Evolutionary conservation across 106 monocot genomes (phyloP).

Genomic region (Dioscorea zingiberensis): DNA sequence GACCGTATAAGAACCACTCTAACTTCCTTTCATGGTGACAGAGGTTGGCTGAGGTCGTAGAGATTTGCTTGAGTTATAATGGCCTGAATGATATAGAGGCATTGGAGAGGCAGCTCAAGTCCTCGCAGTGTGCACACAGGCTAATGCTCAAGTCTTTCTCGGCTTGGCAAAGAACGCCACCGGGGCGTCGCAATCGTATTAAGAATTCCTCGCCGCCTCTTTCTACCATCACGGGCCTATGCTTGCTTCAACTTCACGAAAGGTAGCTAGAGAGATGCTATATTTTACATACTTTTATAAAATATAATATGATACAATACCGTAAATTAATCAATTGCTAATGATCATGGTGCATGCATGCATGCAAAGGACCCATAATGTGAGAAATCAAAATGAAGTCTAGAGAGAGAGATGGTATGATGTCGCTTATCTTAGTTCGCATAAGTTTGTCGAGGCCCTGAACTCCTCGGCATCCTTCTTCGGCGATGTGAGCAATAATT

Average conservation of each 20-base stretch:
- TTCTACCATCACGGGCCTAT: conserved; percentile 51
- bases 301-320: too few species aligned
- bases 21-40: conserved; percentile 69
- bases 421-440: conserved; percentile 68
- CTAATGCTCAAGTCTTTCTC: conserved; percentile 73
- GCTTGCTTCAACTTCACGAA: conserved; percentile 72
- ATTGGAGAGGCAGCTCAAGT: conserved; percentile 17
- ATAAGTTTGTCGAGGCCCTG: conserved; percentile 71
- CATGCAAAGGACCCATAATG: too few species aligned
- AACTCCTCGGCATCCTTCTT: conserved; percentile 61
- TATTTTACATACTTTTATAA: too few species aligned
- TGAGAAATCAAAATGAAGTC: too few species aligned
- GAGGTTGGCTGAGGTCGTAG: conserved; percentile 65
- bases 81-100: conserved; percentile 29
- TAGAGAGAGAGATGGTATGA: too few species aligned
- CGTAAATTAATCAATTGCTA: too few species aligned
- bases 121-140: conserved; percentile 23
- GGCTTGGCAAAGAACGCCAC: conserved; percentile 77
- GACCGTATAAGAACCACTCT: conserved; percentile 84
- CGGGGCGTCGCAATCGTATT: conserved; percentile 48
- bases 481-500: conserved; percentile 36
- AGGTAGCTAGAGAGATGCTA: conserved; percentile 12
- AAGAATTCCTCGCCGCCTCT: conserved; percentile 46
- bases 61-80: conserved; percentile 40
- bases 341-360: too few species aligned